Percentiles rank a stretch among this genome's conserved stretches.
Conservation (phyloP, 2,329 filamentous ascomycete genomes). For the Chalara sp. region DNA sequence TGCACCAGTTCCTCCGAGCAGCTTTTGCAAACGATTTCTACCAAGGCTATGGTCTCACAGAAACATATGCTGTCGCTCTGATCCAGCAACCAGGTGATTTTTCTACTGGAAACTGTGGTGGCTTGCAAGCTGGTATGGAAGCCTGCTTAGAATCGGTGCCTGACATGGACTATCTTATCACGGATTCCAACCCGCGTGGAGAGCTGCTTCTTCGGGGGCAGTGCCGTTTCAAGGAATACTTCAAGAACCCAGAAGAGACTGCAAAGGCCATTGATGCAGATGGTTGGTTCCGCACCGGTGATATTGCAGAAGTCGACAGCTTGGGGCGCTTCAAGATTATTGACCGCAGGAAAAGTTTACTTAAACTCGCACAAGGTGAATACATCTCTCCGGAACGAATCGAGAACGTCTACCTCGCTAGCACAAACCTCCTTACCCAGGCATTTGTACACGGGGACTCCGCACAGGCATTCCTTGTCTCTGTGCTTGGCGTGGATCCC, state of each 20-base stretch:
- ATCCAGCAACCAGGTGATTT: constrained; percentile 68
- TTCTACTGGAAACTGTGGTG: constrained; percentile 74
- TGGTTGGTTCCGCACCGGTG: constrained; percentile 96
- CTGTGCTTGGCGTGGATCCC: constrained; percentile 81
- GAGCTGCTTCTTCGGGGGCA: constrained; percentile 80
- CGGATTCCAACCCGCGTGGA: constrained; percentile 84
- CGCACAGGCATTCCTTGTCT: constrained; percentile 74
- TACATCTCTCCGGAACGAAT: constrained; percentile 97
- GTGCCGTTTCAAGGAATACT: constrained; percentile 80
- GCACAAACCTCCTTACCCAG: constrained; percentile 68
- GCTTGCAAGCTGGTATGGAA: constrained; percentile 60
- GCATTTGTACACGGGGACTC: constrained; percentile 90
- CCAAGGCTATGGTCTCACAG: constrained; percentile 91
- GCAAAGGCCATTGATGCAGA: constrained; percentile 73
- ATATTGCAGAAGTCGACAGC: constrained; percentile 80
- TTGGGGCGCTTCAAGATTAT: constrained; percentile 86
- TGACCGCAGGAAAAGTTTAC: constrained; percentile 97
- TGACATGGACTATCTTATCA: constrained; percentile 86
- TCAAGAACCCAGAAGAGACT: constrained; percentile 85
- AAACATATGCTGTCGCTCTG: constrained; percentile 75
- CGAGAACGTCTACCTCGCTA: constrained; percentile 88
- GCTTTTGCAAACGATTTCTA: constrained; percentile 72
- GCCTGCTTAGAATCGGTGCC: constrained; percentile 79
- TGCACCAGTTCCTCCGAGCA: constrained; percentile 84
- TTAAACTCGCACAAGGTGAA: constrained; percentile 95